A percentile compares a stretch with the other conserved stretches of the same genome.
Evolutionary conservation across 2,329 filamentous ascomycete species (phyloP).

Genomic region (Diaporthe ilicicola): DNA sequence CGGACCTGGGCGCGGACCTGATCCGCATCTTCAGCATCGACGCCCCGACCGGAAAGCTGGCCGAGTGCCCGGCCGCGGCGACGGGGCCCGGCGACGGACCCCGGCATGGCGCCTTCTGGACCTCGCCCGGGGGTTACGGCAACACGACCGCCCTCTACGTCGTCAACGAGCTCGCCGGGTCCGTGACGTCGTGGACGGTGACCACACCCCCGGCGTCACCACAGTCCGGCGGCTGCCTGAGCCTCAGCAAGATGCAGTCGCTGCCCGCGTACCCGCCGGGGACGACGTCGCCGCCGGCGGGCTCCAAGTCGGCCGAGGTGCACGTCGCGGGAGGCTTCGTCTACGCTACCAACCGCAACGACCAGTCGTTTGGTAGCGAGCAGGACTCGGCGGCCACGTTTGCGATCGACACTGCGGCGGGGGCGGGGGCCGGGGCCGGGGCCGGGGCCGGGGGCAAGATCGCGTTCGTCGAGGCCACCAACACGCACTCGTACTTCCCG

Average conservation of each 20-base stretch:
- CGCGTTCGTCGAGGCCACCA: slow-evolving; percentile 60
- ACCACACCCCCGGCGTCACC: slow-evolving; percentile 48
- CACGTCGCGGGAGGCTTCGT: slow-evolving; percentile 62
- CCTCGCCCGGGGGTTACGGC: slow-evolving; percentile 41
- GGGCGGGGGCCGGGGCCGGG: too few relatives aligned
- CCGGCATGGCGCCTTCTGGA: slow-evolving; percentile 62
- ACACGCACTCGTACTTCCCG: slow-evolving; percentile 67
- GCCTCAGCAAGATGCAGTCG: slow-evolving; percentile 54
- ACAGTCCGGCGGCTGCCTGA: slow-evolving; percentile 54
- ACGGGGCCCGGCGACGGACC: slow-evolving; percentile 59
- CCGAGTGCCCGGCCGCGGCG: slow-evolving; percentile 52
- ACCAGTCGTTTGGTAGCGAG: slow-evolving; percentile 61
- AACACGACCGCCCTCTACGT: slow-evolving; percentile 47
- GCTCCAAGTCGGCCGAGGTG: slow-evolving; percentile 54
- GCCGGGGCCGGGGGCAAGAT: too few relatives aligned
- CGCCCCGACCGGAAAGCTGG: slow-evolving; percentile 52
- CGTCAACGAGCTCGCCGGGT: slow-evolving; percentile 58
- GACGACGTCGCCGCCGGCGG: not conserved
- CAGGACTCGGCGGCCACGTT: slow-evolving; percentile 66
- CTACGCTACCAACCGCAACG: slow-evolving; percentile 69
- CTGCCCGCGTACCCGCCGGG: slow-evolving; percentile 56
- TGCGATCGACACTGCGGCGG: slow-evolving; percentile 53
- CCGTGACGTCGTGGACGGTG: slow-evolving; percentile 58
- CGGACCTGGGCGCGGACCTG: slow-evolving; percentile 64
- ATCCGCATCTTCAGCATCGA: slow-evolving; percentile 63